Conservation (phyloP, 2,329 filamentous ascomycete genomes). For the Diaporthe citriasiana region DNA sequence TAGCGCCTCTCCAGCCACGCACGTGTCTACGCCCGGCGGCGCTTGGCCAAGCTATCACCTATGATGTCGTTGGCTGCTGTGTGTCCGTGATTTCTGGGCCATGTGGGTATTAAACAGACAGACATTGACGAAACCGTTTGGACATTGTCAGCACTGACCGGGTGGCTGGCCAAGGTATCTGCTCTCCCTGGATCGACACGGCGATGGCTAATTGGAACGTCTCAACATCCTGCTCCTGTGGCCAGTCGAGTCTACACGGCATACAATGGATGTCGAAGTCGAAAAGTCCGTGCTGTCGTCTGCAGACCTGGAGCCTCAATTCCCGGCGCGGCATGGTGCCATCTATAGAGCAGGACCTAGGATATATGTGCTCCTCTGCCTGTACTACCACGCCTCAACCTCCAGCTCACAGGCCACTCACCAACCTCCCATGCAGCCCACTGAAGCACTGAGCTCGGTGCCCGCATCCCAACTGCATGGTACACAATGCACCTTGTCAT, state of each 20-base stretch:
- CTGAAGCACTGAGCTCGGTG: slow-evolving; percentile 1
- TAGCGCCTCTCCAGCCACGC: slow-evolving; percentile 17
- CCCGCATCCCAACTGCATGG: slow-evolving; percentile 7
- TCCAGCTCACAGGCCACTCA: background rate
- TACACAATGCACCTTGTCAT: slow-evolving; percentile 19
- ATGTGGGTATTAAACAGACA: background rate
- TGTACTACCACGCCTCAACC: background rate
- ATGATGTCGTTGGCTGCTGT: slow-evolving; percentile 7
- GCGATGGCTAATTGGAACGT: background rate
- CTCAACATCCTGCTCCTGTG: background rate
- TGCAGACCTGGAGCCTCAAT: slow-evolving; percentile 20
- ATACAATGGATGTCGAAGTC: background rate
- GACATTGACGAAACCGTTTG: background rate
- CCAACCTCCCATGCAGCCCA: background rate
- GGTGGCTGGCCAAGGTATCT: slow-evolving; percentile 9
- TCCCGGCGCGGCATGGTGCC: slow-evolving; percentile 4
- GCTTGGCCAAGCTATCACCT: slow-evolving; percentile 2
- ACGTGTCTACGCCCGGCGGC: slow-evolving; percentile 18
- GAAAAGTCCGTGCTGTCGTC: background rate
- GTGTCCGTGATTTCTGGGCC: slow-evolving; percentile 13
- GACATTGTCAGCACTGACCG: background rate
- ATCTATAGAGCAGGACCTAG: slow-evolving; percentile 7
- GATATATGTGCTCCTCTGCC: background rate
- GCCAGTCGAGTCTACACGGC: background rate
- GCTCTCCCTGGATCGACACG: slow-evolving; percentile 2